Conservation (phyloP, 2,329 filamentous ascomycete species). For the Ilyonectria robusta region DNA sequence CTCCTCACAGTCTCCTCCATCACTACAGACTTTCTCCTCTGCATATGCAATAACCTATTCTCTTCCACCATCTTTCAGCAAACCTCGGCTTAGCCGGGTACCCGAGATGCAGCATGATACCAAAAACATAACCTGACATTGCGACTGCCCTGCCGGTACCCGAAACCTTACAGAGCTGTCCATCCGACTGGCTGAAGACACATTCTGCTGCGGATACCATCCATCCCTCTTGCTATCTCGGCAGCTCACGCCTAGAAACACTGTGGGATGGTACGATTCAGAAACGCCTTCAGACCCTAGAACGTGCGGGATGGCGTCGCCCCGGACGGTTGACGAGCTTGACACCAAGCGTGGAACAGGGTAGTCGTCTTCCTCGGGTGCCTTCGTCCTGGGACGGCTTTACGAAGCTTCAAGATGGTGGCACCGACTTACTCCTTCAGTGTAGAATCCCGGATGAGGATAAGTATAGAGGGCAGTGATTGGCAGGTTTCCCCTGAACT, state of each 20-base stretch:
- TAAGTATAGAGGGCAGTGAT: not conserved
- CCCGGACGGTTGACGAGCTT: not conserved
- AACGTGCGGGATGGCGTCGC: not conserved
- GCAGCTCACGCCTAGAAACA: not conserved
- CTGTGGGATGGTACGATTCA: not conserved
- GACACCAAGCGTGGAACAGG: not conserved
- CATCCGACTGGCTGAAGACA: not conserved
- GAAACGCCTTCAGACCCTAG: not conserved
- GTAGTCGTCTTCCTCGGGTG: not conserved
- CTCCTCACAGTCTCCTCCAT: not conserved
- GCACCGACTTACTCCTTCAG: not conserved
- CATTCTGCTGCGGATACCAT: not conserved
- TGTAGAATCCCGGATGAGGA: not conserved
- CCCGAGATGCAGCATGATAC: too few species aligned
- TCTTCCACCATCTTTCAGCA: not conserved
- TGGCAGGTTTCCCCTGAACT: slow-evolving; percentile 3
- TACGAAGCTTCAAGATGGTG: not conserved
- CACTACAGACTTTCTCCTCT: not conserved
- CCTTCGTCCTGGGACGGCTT: not conserved
- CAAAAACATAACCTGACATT: too few species aligned
- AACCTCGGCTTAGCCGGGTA: not conserved
- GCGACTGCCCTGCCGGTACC: too few species aligned
- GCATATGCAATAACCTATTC: not conserved
- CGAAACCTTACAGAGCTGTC: not conserved
- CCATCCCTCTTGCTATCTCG: not conserved